Conservation (phyloP, 768 basidiomycete genomes). For the Boletus rubroflammeus region DNA sequence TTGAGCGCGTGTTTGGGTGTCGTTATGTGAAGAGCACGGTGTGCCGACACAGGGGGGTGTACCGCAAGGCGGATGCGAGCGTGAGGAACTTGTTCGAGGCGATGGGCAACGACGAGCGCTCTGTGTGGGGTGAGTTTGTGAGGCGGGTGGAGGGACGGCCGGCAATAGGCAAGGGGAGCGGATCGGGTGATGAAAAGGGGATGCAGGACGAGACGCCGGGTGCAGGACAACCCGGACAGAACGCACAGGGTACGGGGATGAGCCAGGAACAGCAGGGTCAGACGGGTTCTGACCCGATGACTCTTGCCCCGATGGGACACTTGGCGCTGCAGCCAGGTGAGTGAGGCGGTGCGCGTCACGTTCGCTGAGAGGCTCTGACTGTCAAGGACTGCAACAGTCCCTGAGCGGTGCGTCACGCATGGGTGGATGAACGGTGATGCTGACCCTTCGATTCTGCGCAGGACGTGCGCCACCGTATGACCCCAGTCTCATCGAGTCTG, state of each 20-base stretch:
- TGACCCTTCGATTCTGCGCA: conserved; percentile 1
- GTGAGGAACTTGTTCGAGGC: conserved; percentile 51
- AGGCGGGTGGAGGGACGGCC: conserved; percentile 54
- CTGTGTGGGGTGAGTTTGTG: conserved; percentile 69
- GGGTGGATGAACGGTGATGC: background rate
- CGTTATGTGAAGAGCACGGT: conserved; percentile 74
- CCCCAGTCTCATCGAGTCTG: conserved; percentile 1
- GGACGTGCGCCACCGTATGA: conserved; percentile 5
- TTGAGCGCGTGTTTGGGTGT: conserved; percentile 67
- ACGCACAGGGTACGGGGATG: background rate
- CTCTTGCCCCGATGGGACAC: conserved; percentile 16
- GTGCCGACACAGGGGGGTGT: conserved; percentile 66
- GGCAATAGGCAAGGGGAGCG: conserved; percentile 27
- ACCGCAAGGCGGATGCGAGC: conserved; percentile 50
- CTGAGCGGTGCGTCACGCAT: conserved; percentile 11
- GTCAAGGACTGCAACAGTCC: background rate
- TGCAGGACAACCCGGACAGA: conserved; percentile 2
- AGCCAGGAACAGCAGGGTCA: conserved; percentile 20
- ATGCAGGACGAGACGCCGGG: conserved; percentile 16
- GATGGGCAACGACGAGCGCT: conserved; percentile 52
- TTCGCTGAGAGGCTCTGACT: background rate
- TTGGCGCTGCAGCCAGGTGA: conserved; percentile 18
- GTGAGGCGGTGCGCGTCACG: background rate
- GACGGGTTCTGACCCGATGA: conserved; percentile 16
- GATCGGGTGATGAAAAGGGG: conserved; percentile 21